These are phyloP conservation scores for Lipomyces starkeyi DNA, from an alignment of 805 yeast genomes.

Conservation along the genomic window DNA sequence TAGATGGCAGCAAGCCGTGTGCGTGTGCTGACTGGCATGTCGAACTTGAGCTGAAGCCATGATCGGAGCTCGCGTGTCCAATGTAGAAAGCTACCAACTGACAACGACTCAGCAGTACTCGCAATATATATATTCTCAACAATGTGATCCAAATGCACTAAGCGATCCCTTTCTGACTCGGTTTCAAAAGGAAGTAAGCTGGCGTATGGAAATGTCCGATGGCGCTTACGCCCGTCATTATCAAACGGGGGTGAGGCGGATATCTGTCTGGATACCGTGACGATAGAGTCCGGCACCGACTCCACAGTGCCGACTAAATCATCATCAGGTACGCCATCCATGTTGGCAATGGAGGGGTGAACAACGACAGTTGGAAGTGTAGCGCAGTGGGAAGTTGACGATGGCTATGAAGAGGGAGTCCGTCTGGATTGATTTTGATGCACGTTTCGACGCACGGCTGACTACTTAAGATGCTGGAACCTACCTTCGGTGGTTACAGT, in stretches of 20 bases:
- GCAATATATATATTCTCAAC: slow-evolving; percentile 80
- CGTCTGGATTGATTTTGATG: too few species aligned
- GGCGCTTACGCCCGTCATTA: slow-evolving; percentile 18
- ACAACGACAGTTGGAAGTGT: background rate
- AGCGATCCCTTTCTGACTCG: slow-evolving; percentile 71
- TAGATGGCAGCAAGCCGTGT: slow-evolving; percentile 69
- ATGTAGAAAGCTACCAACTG: slow-evolving; percentile 73
- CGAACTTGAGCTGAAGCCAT: slow-evolving; percentile 78
- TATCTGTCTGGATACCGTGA: background rate
- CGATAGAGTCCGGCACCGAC: slow-evolving; percentile 7
- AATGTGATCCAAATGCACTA: slow-evolving; percentile 78
- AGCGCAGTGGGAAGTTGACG: background rate
- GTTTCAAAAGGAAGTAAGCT: slow-evolving; percentile 72
- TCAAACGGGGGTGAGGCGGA: slow-evolving; percentile 7
- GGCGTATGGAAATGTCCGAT: slow-evolving; percentile 50
- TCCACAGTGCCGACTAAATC: slow-evolving; percentile 7
- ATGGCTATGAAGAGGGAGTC: too few species aligned
- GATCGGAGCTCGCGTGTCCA: slow-evolving; percentile 88
- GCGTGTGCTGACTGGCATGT: slow-evolving; percentile 71
- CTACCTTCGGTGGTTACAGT: background rate
- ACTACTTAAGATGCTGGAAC: background rate
- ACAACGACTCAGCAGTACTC: slow-evolving; percentile 70
- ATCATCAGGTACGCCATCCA: slow-evolving; percentile 1
- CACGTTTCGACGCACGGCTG: background rate
- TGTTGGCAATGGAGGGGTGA: background rate